These are phyloP conservation scores for Zygosaccharomyces kombuchaensis DNA, from an alignment of 805 yeast species.

Conservation along the genomic window DNA sequence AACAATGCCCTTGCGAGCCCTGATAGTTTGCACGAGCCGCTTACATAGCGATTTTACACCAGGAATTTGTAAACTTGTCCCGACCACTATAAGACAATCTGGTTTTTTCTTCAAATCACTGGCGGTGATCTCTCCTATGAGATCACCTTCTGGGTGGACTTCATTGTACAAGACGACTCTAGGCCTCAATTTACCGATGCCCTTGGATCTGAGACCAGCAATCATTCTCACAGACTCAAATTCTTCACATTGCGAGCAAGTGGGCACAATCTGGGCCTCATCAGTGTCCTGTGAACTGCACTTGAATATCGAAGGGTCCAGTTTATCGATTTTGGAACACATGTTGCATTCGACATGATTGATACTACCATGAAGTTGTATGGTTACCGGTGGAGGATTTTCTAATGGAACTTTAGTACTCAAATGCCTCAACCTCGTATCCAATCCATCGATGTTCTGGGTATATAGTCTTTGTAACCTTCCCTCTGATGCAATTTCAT, in stretches of 20 bases:
- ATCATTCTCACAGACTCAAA: slow-evolving; percentile 50
- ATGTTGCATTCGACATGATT: slow-evolving; percentile 70
- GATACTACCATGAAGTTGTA: slow-evolving; percentile 84
- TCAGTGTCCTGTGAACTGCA: slow-evolving; percentile 32
- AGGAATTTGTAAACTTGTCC: slow-evolving; percentile 80
- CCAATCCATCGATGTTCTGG: slow-evolving; percentile 84
- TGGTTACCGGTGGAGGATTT: slow-evolving; percentile 49
- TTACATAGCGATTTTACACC: slow-evolving; percentile 60
- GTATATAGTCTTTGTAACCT: slow-evolving; percentile 73
- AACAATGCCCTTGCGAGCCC: slow-evolving; percentile 52
- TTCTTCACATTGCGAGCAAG: slow-evolving; percentile 64
- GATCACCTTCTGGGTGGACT: slow-evolving; percentile 81
- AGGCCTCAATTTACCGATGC: slow-evolving; percentile 58
- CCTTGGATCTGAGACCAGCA: slow-evolving; percentile 64
- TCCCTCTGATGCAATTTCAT: slow-evolving; percentile 54
- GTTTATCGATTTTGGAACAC: slow-evolving; percentile 54
- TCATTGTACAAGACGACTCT: slow-evolving; percentile 69
- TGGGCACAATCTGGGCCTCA: slow-evolving; percentile 37
- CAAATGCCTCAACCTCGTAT: slow-evolving; percentile 49
- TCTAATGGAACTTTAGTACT: slow-evolving; percentile 49
- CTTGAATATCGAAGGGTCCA: slow-evolving; percentile 50
- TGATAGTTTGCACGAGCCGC: slow-evolving; percentile 56
- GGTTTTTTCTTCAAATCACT: slow-evolving; percentile 60
- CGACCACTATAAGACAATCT: slow-evolving; percentile 76
- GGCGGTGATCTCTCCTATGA: slow-evolving; percentile 71